phyloP scores from a whole-genome alignment of 352 stramenopile species.

The Globisporangium emineosum region DNA sequence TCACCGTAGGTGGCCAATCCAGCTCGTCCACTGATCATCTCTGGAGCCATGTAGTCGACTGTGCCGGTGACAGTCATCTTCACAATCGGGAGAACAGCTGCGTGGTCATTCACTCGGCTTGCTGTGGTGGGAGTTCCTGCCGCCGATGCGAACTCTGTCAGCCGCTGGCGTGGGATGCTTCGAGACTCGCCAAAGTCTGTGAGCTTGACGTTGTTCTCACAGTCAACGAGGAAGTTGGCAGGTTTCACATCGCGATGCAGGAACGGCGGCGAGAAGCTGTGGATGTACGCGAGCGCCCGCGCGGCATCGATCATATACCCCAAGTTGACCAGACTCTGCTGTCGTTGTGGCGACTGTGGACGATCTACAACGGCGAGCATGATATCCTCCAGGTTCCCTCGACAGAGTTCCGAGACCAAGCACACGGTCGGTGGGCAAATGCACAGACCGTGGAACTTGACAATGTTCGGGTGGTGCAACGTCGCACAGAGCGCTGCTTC shows the following conservation, averaged over 20 bases:
- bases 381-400: slow-evolving; percentile 46
- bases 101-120: neutral
- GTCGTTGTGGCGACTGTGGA: slow-evolving; percentile 17
- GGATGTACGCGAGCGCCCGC: slow-evolving; percentile 55
- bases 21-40: slow-evolving; percentile 53
- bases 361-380: slow-evolving; percentile 20
- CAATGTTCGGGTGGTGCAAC: slow-evolving; percentile 58
- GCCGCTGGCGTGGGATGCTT: slow-evolving; percentile 27
- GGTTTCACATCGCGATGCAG: slow-evolving; percentile 69
- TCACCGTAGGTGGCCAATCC: slow-evolving; percentile 54
- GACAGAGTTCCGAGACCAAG: slow-evolving; percentile 56
- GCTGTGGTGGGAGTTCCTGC: neutral
- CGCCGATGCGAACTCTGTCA: neutral
- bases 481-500: slow-evolving; percentile 53
- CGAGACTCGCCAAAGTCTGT: slow-evolving; percentile 68
- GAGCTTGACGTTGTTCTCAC: slow-evolving; percentile 49
- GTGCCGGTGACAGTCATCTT: slow-evolving; percentile 72
- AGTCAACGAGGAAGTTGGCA: slow-evolving; percentile 61
- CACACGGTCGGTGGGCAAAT: slow-evolving; percentile 65
- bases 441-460: slow-evolving; percentile 62
- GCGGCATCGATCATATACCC: slow-evolving; percentile 64
- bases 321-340: slow-evolving; percentile 46
- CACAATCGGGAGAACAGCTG: slow-evolving; percentile 10
- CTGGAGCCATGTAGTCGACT: slow-evolving; percentile 72
- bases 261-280: slow-evolving; percentile 60